Base-by-base conservation (phyloP, 2,329 filamentous ascomycete genomes). In the Pseudopithomyces maydicus region DNA sequence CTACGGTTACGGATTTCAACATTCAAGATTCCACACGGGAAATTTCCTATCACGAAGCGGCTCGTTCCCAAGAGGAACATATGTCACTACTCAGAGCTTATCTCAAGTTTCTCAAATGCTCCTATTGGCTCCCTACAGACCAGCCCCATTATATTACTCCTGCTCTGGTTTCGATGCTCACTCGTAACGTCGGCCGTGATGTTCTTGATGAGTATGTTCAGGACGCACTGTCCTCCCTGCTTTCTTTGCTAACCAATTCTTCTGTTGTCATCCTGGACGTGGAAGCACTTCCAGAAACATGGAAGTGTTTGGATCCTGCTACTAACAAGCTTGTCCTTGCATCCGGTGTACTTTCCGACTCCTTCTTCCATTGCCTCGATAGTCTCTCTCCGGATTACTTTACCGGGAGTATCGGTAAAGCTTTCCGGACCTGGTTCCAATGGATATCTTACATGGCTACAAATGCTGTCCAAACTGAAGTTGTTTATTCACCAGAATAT, bases 341-440 rank as follows among this genome's bases (percentile, higher is more conserved):
- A 15, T 42, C 33, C 17, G 50, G 58, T 2, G 44, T 71, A 1
- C 14, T 72, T 14, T 55, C 64, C 19, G 42, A 67, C 26, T 65
- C 69, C 20, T 41, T 74, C 8, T 74, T 71, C 66, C 44, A 55
- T 19, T 49, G 54, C 10, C 51, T 74, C 10, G 56, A 50, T 15
- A 17, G 58, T 3, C 66, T 75, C 33, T 61, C 63, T 15, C 10
- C 54, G 4, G 49, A 55, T 2, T 59, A 60, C 32, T 71, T 71
- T 29, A 47, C 56, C 11, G 55, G 53, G 2, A 66, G 57, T 8
- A 58, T 68, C 5, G 62, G 66, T 47, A 69, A 66, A 33, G 36
- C 68, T 8, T 75, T 70, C 57, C 66, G 66, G 17, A 63, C 69
- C 1, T 77, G 74, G 74, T 76, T 75, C 49, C 73, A 74, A 48